These are phyloP conservation scores for Metschnikowia borealis DNA, from an alignment of 805 yeast genomes.

Conservation along the genomic window DNA sequence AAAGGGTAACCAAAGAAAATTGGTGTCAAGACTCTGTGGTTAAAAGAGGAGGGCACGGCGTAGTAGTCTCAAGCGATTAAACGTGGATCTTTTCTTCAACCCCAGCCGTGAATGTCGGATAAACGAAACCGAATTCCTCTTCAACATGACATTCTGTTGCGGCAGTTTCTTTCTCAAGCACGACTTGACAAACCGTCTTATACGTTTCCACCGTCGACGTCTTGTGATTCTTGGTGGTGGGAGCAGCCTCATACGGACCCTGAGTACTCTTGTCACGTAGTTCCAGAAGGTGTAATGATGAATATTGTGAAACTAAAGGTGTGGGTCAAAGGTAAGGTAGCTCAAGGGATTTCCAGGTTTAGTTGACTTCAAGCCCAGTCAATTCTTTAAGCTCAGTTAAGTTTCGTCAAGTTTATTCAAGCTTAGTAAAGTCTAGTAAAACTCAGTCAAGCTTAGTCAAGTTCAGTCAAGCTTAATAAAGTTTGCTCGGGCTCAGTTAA, in stretches of 20 bases:
- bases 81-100: constrained; percentile 6
- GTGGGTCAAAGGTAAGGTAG: background rate
- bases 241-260: constrained; percentile 11
- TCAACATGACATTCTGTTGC: background rate
- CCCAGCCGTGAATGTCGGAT: constrained; percentile 9
- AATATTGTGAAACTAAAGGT: too few relatives aligned
- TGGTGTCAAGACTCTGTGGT: background rate
- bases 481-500: too few relatives aligned
- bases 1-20: too few relatives aligned
- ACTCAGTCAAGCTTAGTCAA: too few relatives aligned
- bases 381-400: too few relatives aligned
- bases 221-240: constrained; percentile 18
- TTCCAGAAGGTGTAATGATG: too few relatives aligned
- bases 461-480: too few relatives aligned
- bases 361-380: too few relatives aligned
- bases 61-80: constrained; percentile 10
- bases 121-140: constrained; percentile 9
- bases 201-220: constrained; percentile 12
- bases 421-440: too few relatives aligned
- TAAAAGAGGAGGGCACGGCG: constrained; percentile 1
- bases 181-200: constrained; percentile 7
- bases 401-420: too few relatives aligned
- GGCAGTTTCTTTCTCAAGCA: background rate
- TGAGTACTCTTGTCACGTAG: background rate
- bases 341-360: too few relatives aligned